Evolutionary conservation across 2,329 filamentous ascomycete species (phyloP).

Genomic region (Fusarium nanum): DNA sequence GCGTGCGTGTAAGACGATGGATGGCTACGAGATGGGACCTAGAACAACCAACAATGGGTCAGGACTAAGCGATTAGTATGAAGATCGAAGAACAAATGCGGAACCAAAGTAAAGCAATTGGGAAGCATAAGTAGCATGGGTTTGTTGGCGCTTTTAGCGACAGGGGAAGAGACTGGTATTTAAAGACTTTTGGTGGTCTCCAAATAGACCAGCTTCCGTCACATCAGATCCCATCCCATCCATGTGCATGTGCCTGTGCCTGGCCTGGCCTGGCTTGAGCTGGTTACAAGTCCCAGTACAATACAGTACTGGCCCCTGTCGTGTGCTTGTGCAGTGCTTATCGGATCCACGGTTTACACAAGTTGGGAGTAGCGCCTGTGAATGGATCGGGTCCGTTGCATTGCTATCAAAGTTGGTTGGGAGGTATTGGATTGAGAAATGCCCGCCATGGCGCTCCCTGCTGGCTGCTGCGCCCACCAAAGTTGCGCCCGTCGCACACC

Average conservation of each 20-base stretch:
- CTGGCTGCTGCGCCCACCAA: slow-evolving; percentile 31
- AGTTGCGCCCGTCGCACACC: slow-evolving; percentile 45
- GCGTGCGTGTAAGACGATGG: slow-evolving; percentile 34
- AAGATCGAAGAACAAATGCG: slow-evolving; percentile 33
- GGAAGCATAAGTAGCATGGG: slow-evolving; percentile 5
- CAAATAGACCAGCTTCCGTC: slow-evolving; percentile 12
- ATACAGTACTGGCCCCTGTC: slow-evolving; percentile 8
- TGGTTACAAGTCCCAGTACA: slow-evolving; percentile 7
- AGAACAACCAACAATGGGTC: slow-evolving; percentile 36
- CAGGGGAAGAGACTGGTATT: slow-evolving; percentile 35
- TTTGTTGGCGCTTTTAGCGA: slow-evolving; percentile 12
- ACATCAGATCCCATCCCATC: slow-evolving; percentile 14
- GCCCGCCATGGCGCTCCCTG: slow-evolving; percentile 31
- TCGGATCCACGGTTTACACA: slow-evolving; percentile 39
- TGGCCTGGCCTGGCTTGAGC: neutral
- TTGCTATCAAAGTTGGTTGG: slow-evolving; percentile 41
- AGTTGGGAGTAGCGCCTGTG: slow-evolving; percentile 16
- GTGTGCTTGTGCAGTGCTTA: slow-evolving; percentile 21
- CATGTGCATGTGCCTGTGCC: slow-evolving; percentile 28
- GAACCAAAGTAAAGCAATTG: slow-evolving; percentile 31
- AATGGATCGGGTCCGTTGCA: slow-evolving; percentile 21
- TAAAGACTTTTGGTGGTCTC: slow-evolving; percentile 24
- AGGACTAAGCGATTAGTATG: slow-evolving; percentile 44
- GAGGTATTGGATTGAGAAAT: slow-evolving; percentile 14
- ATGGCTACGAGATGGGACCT: slow-evolving; percentile 29